Evolutionary conservation across 2,329 filamentous ascomycete genomes (phyloP).

Genomic region (Fusarium sp.): DNA sequence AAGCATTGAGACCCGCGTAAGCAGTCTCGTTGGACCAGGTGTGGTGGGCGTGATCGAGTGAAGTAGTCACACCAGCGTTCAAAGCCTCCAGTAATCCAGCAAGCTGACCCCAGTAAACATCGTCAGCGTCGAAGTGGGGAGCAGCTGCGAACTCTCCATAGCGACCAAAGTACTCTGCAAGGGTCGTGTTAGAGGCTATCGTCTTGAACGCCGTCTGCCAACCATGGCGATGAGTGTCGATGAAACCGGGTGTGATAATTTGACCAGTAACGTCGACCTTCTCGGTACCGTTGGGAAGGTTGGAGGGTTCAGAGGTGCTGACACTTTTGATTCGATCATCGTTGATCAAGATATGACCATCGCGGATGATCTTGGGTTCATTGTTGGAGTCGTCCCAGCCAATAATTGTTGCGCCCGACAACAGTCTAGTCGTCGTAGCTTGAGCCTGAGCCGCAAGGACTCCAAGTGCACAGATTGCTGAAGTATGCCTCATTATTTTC

Average conservation of each 20-base stretch:
- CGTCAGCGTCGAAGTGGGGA: constrained; percentile 54
- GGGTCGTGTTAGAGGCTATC: constrained; percentile 62
- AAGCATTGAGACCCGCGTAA: constrained; percentile 60
- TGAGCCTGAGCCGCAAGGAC: neutral
- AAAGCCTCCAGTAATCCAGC: constrained; percentile 62
- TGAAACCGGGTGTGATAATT: constrained; percentile 67
- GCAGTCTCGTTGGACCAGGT: constrained; percentile 59
- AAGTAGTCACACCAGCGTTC: constrained; percentile 66
- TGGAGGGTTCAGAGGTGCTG: neutral
- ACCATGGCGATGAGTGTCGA: constrained; percentile 67
- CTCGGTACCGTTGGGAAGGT: constrained; percentile 48
- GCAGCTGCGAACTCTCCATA: constrained; percentile 53
- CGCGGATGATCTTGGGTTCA: neutral
- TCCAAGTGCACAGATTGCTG: neutral
- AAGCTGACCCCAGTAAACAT: constrained; percentile 61
- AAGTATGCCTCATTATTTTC: neutral
- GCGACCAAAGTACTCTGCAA: constrained; percentile 61
- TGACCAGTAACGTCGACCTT: constrained; percentile 62
- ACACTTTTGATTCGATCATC: constrained; percentile 19
- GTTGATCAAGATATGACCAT: constrained; percentile 12
- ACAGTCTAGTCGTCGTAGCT: constrained; percentile 1
- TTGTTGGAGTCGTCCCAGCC: constrained; percentile 22
- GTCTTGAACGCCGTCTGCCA: constrained; percentile 70
- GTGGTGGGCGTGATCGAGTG: constrained; percentile 65
- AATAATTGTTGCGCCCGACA: constrained; percentile 33